Evolutionary conservation across 129 eudicot species (phyloP), one percentile per base, ranked within the genome.

Genomic region (Pseudognaphalium luteoalbum): DNA sequence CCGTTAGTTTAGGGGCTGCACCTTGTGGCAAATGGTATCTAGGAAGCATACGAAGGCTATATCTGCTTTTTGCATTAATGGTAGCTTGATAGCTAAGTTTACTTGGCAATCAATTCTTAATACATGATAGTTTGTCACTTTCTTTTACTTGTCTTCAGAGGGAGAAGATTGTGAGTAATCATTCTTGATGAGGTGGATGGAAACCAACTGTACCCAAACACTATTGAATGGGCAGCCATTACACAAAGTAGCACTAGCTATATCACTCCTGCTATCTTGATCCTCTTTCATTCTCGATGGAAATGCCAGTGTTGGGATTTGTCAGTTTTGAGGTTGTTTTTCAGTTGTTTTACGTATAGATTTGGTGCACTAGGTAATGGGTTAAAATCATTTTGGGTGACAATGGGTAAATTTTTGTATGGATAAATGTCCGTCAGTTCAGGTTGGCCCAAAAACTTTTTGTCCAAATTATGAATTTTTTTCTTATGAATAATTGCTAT

Each of bases 121-220:
- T 25, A 0, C 28, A 25, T 0, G 9, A 54, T 19, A 17, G 20
- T 6, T 54, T 52, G 11, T 19, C 25, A 30, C 9, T 71, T 2
- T 22, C 21, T 17, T 59, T 74, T 44, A 16, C 19, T 28, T 28
- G 44, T 63, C 3, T 39, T 39, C 47, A 39, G 47, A 52, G 11
- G 22, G 28, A 75, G 79, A 15, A 44, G 72, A n/a, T 44, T 30
- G 69, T 44, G 71, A 30, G 30, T 44, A 14, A n/a, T 32, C 63
- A 44, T 75, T 25, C 33, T 62, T 0, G 39, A 61, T 42, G 0
- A 5, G 71, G 21, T 74, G 20, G 47, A 74, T 17, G 32, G 61
- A 63, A 74, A 44, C 69, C 62, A 66, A 14, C 44, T 30, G 12
- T 44, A 35, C 68, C 19, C 12, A 20, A 74, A 41, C 3, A 62